Base-by-base conservation (phyloP, 2,329 filamentous ascomycete species). In the Ophiocordyceps polyrhachis-furcata region DNA sequence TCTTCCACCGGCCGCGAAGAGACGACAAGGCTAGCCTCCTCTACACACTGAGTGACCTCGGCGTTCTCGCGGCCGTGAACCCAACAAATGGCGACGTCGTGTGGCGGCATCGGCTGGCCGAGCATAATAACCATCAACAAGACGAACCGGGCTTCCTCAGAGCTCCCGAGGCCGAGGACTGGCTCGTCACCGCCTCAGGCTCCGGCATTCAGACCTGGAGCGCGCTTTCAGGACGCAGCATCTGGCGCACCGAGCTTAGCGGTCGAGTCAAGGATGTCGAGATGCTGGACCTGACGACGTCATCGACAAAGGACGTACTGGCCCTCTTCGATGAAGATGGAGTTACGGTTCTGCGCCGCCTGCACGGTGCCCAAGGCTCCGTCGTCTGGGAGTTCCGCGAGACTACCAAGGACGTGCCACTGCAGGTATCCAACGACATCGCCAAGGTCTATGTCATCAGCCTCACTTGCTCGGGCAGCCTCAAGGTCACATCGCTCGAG, bases 1-100 rank as follows among this genome's bases (percentile, higher is more conserved):
- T 96, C 73, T 96, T 96, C 75, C 86, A 95, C 65, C 81, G 80
- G 53, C 89, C 91, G 37, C 74, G 82, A 55, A 72, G 76, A 49
- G 76, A 80, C 52, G 88, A 89, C 49, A 86, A 84, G 61, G 88
- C 88, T 32, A 89, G 84, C 45, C 71, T 98, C 35, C 72, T 98
- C 44, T 98, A 95, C 61, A 93, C 91, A 0, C 67, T 96, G 41
- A 93, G 85, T 50, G 84, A 95, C 47, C 73, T 87, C 43, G 77
- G 79, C 35, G 74, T 95, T 2, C 63, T 98, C 17, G 91, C 85
- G 43, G 89, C 89, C 1, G 73, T 96, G 42, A 93, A 95, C 54
- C 91, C 91, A 2, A 82, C 79, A 57, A 88, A 81, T 56, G 89
- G 91, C 17, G 71, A 75, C 2, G 58, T 95, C 15, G 74, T 95